Percentiles rank a stretch among this genome's conserved stretches.
Evolutionary conservation across 768 basidiomycete genomes (phyloP).

Genomic region (Panaeolus cyanescens): DNA sequence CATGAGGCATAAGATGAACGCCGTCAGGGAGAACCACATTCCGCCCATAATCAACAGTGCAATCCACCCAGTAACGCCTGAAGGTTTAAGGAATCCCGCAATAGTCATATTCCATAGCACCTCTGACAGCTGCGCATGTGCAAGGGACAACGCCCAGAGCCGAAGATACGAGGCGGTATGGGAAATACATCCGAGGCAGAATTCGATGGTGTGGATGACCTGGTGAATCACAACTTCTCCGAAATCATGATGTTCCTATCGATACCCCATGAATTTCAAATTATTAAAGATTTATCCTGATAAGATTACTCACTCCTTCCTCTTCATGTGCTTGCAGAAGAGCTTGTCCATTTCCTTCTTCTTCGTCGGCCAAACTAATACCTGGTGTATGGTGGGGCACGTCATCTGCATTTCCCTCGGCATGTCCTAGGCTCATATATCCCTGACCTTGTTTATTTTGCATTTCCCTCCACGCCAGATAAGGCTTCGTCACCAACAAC

Average conservation of each 20-base stretch:
- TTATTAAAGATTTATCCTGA: constrained; percentile 7
- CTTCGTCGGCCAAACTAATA: constrained; percentile 71
- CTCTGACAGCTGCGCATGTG: constrained; percentile 96
- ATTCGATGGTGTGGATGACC: constrained; percentile 98
- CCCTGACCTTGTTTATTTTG: constrained; percentile 81
- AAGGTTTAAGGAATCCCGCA: constrained; percentile 56
- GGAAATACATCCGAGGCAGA: constrained; percentile 98
- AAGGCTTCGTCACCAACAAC: constrained; percentile 92
- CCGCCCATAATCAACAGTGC: constrained; percentile 47
- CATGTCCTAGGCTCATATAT: constrained; percentile 69
- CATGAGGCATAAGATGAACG: constrained; percentile 88
- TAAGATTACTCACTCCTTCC: constrained; percentile 63
- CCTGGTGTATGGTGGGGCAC: constrained; percentile 54
- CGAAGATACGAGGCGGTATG: constrained; percentile 94
- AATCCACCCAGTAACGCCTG: constrained; percentile 64
- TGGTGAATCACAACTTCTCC: constrained; percentile 96
- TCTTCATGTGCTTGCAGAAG: constrained; percentile 75
- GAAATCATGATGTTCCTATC: constrained; percentile 85
- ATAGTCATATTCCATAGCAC: constrained; percentile 92
- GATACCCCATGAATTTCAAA: constrained; percentile 10
- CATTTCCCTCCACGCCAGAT: constrained; percentile 88
- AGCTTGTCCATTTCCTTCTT: constrained; percentile 76
- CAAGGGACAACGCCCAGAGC: constrained; percentile 96
- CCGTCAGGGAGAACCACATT: constrained; percentile 81
- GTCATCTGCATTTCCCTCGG: constrained; percentile 59